Percentiles rank a stretch among this genome's conserved stretches.
These are phyloP conservation scores for Nemania sp. DNA, from an alignment of 2,329 filamentous ascomycete species.

Conservation along the genomic window DNA sequence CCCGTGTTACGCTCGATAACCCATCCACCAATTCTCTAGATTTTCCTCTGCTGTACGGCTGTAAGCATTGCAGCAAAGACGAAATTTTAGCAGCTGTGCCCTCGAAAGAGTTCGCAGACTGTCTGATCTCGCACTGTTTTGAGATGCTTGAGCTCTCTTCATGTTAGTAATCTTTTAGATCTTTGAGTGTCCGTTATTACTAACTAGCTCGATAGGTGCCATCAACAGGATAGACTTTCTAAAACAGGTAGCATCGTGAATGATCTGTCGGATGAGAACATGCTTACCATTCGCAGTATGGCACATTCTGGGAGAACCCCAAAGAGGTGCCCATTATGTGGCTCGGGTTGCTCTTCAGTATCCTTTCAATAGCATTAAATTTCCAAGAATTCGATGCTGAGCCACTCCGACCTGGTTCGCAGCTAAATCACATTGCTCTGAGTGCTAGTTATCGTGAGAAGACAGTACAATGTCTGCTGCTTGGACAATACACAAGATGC, in stretches of 20 bases:
- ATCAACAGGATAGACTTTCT: conserved; percentile 37
- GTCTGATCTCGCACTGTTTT: conserved; percentile 44
- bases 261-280: background rate
- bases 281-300: conserved; percentile 41
- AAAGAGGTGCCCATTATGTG: conserved; percentile 45
- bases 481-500: conserved; percentile 47
- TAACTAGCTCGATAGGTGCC: conserved; percentile 25
- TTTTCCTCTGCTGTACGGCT: conserved; percentile 39
- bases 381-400: conserved; percentile 25
- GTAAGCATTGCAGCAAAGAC: conserved; percentile 29
- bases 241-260: conserved; percentile 28
- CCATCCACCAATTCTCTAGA: conserved; percentile 6
- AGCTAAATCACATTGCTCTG: conserved; percentile 11
- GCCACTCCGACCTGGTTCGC: background rate
- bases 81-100: conserved; percentile 43
- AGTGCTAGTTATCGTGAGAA: conserved; percentile 33
- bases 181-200: background rate
- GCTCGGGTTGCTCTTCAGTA: conserved; percentile 51
- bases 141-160: conserved; percentile 39
- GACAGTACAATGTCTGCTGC: conserved; percentile 43
- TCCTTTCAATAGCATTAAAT: conserved; percentile 46
- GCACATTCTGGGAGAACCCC: conserved; percentile 48
- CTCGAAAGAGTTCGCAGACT: conserved; percentile 38
- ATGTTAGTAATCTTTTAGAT: conserved; percentile 21
- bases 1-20: background rate